These are phyloP conservation scores for Trichoderma sp. DNA, from an alignment of 2,329 filamentous ascomycete genomes.

Conservation along the genomic window DNA sequence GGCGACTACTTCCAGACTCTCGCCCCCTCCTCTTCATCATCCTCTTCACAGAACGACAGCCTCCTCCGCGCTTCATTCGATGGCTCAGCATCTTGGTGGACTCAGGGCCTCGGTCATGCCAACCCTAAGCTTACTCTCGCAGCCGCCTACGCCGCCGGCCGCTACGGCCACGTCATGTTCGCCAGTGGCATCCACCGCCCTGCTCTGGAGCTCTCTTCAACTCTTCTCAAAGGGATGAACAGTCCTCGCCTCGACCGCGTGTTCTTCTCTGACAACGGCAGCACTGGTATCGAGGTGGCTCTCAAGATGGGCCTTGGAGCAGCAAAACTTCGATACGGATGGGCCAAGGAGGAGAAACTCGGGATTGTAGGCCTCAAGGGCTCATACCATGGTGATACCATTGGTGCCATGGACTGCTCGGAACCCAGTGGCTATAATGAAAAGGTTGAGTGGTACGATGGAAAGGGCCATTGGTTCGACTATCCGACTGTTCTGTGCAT, in stretches of 20 bases:
- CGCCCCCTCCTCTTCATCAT: neutral
- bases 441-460: constrained; percentile 84
- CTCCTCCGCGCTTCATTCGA: constrained; percentile 67
- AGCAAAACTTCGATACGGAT: constrained; percentile 66
- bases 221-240: constrained; percentile 59
- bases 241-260: constrained; percentile 71
- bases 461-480: constrained; percentile 79
- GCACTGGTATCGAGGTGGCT: constrained; percentile 81
- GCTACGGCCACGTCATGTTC: constrained; percentile 90
- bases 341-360: constrained; percentile 61
- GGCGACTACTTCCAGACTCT: constrained; percentile 76
- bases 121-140: constrained; percentile 72
- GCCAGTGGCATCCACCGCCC: constrained; percentile 79
- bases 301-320: constrained; percentile 83
- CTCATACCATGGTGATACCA: constrained; percentile 86
- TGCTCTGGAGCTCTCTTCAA: constrained; percentile 69
- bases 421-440: constrained; percentile 79
- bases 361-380: constrained; percentile 76
- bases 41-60: constrained; percentile 2
- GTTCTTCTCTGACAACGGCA: constrained; percentile 84
- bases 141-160: constrained; percentile 78
- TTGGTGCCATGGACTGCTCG: constrained; percentile 84
- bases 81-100: constrained; percentile 90
- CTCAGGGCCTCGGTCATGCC: constrained; percentile 81
- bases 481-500: constrained; percentile 72